Evolutionary conservation across 73 alveolate genomes (phyloP).

Genomic region (Breviolum minutum): DNA sequence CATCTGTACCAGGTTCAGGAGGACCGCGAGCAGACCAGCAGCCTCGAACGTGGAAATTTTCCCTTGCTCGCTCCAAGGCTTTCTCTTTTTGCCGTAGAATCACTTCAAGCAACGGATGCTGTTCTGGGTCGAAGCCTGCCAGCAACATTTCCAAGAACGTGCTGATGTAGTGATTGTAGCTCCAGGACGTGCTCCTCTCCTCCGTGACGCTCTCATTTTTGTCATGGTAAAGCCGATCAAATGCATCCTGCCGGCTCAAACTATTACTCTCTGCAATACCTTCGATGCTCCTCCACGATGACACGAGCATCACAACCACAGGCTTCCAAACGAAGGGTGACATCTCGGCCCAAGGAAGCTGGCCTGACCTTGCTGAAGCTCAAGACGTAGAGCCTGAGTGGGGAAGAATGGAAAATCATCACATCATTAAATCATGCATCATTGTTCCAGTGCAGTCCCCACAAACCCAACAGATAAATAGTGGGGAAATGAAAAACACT

Average conservation of each 20-base stretch:
- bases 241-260: not conserved
- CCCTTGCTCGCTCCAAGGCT: slow-evolving; percentile 16
- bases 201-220: not conserved
- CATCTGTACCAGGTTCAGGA: slow-evolving; percentile 22
- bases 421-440: no score
- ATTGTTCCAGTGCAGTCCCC: no score
- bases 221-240: not conserved
- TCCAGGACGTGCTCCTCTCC: not conserved
- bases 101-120: slow-evolving; percentile 60
- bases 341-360: slow-evolving; percentile 18
- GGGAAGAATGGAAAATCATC: no score
- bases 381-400: not conserved
- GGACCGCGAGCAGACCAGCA: slow-evolving; percentile 89
- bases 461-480: no score
- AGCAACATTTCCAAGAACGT: slow-evolving; percentile 3
- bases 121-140: slow-evolving; percentile 7
- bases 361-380: slow-evolving; percentile 69
- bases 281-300: slow-evolving; percentile 9
- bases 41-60: slow-evolving; percentile 29
- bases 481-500: no score
- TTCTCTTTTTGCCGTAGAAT: slow-evolving; percentile 29
- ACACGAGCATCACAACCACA: not conserved
- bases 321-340: slow-evolving; percentile 43
- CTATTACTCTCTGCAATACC: not conserved
- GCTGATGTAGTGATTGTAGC: not conserved